Conservation (phyloP, 2,329 filamentous ascomycete genomes). For the Ophiocordyceps sinensis region DNA sequence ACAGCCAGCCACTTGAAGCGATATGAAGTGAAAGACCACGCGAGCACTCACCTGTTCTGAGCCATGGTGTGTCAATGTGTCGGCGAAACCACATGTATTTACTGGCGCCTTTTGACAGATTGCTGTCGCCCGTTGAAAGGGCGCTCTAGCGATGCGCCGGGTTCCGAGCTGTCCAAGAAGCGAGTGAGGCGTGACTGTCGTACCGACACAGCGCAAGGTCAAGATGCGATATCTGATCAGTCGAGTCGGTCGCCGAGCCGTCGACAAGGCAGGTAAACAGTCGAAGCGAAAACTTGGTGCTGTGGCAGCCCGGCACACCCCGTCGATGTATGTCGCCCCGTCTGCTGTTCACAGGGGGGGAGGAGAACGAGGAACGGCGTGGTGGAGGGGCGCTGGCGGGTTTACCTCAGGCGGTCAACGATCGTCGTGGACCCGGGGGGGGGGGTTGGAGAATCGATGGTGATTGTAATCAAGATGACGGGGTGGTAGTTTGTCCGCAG, state of each 20-base stretch:
- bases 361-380: not conserved
- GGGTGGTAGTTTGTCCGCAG: not conserved
- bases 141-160: not conserved
- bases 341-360: not conserved
- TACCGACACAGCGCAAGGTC: not conserved
- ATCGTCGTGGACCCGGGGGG: not conserved
- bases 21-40: too few species aligned
- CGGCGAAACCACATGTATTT: not conserved
- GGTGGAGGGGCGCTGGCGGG: not conserved
- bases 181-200: not conserved
- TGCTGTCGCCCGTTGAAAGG: not conserved
- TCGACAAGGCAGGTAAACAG: too few species aligned
- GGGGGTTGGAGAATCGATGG: not conserved
- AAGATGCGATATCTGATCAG: too few species aligned
- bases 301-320: too few species aligned
- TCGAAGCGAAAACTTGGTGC: too few species aligned
- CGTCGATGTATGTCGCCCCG: not conserved
- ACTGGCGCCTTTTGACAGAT: not conserved
- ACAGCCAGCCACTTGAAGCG: too few species aligned
- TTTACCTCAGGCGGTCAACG: not conserved
- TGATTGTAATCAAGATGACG: not conserved
- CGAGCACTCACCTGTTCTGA: conserved; percentile 10
- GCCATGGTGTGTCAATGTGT: conserved; percentile 11
- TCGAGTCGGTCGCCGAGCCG: too few species aligned
- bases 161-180: not conserved